Evolutionary conservation across 1,284 basidiomycete genomes (phyloP), one percentile per base, ranked within the genome.

Genomic region (Ceratobasidium sp.): DNA sequence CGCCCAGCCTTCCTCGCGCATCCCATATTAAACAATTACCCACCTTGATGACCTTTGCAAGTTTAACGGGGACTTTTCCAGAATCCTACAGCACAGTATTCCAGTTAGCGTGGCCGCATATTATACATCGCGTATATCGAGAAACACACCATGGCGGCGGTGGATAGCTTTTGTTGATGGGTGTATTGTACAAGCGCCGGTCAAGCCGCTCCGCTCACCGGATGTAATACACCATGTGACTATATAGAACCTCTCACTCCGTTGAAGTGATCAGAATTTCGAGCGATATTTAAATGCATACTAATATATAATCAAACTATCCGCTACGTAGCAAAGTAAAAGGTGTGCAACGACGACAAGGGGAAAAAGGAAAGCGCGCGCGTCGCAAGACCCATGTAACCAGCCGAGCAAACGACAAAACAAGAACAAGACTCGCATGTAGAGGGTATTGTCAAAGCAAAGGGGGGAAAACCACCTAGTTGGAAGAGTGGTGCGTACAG

Each of bases 21-120:
- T 63, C 23, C 16, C 25, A 42, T 14, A 59, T 21, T 5, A 30
- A 28, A 23, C 33, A 66, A 14, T 51, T 51, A 79, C 80, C 75
- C 78, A 94, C 94, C 92, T 95, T 96, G 85, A 92, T 89, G 78
- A 98, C 95, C 86, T 92, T 94, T 77, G 94, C 95, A 81, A 97
- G 93, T 84, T 96, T 96, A 81, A 96, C 94, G 79, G 92, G 89
- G 76, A 88, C 86, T 89, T 96, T 95, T 82, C 90, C 77, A 78
- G 91, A 87, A 81, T 92, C 90, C 90, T 92, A 70, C 8, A 11
- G 30, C 38, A 38, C 42, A 23, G 40, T 16, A 56, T 23, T 18
- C 3, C 42, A 46, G 18, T 58, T 46, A 58, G 53, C 42, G 16
- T 14, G 33, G 1, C 14, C 14, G 23, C 42, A 61, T 44, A n/a